These are phyloP conservation scores for Penicillium chermesinum DNA, from an alignment of 495 filamentous ascomycete species.

Conservation along the genomic window DNA sequence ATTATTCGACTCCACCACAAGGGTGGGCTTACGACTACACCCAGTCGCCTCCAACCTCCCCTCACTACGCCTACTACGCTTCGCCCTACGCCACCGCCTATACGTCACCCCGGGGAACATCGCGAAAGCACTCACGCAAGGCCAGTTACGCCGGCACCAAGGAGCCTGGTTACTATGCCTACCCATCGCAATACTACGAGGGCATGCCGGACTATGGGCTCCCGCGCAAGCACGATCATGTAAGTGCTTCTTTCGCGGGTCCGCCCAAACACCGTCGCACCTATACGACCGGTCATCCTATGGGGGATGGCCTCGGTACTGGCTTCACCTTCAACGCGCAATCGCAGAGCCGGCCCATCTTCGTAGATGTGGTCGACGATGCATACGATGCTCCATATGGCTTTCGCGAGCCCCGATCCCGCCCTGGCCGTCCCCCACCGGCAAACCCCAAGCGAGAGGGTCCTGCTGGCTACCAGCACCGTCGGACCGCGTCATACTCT, in stretches of 20 bases:
- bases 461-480: slow-evolving; percentile 26
- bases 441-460: slow-evolving; percentile 22
- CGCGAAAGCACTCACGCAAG: slow-evolving; percentile 44
- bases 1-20: slow-evolving; percentile 43
- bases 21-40: slow-evolving; percentile 50
- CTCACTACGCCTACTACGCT: slow-evolving; percentile 45
- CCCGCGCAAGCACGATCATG: slow-evolving; percentile 52
- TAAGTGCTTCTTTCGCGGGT: slow-evolving; percentile 52
- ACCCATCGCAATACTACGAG: slow-evolving; percentile 38
- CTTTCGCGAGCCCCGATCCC: slow-evolving; percentile 26
- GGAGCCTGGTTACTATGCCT: slow-evolving; percentile 38
- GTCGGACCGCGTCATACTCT: slow-evolving; percentile 32
- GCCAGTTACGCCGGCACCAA: slow-evolving; percentile 43
- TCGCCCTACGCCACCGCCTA: slow-evolving; percentile 39
- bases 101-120: slow-evolving; percentile 33
- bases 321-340: slow-evolving; percentile 25
- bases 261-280: slow-evolving; percentile 34
- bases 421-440: slow-evolving; percentile 22
- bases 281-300: slow-evolving; percentile 34
- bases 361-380: slow-evolving; percentile 52
- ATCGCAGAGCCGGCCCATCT: slow-evolving; percentile 49
- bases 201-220: slow-evolving; percentile 44
- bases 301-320: slow-evolving; percentile 39
- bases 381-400: slow-evolving; percentile 39
- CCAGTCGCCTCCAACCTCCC: slow-evolving; percentile 48